Evolutionary conservation across 1,284 basidiomycete genomes (phyloP).

Genomic region (Ceraceosorus guamensis): DNA sequence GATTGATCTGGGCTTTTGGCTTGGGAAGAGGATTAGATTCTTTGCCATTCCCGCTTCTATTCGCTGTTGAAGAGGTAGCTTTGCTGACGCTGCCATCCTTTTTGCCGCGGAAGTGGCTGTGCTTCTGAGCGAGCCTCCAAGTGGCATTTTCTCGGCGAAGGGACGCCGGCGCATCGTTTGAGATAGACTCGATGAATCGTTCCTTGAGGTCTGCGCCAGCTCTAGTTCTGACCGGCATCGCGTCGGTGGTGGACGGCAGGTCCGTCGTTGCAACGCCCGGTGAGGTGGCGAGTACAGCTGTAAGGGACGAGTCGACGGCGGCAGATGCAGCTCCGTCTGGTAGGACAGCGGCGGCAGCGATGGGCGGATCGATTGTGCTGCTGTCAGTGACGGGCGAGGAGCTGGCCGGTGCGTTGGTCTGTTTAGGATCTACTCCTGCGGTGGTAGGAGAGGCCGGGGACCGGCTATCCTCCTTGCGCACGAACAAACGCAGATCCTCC

Average conservation of each 20-base stretch:
- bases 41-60: background rate
- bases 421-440: no score
- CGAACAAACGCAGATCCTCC: slow-evolving; percentile 53
- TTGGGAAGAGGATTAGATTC: slow-evolving; percentile 6
- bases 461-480: slow-evolving; percentile 27
- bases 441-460: background rate
- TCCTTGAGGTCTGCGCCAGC: slow-evolving; percentile 46
- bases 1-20: slow-evolving; percentile 26
- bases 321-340: background rate
- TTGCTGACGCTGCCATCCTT: background rate
- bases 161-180: slow-evolving; percentile 41
- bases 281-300: background rate
- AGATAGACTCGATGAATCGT: slow-evolving; percentile 54
- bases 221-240: background rate
- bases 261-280: background rate
- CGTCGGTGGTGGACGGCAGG: background rate
- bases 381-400: no score
- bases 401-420: no score
- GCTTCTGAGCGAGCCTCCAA: slow-evolving; percentile 38
- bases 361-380: background rate
- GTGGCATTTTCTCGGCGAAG: slow-evolving; percentile 38
- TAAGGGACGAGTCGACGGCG: background rate
- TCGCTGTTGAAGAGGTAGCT: background rate
- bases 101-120: slow-evolving; percentile 24
- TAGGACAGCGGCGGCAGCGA: background rate